phyloP scores from a whole-genome alignment of 2,329 filamentous ascomycete genomes.

The Sarocladiaceae sp. region DNA sequence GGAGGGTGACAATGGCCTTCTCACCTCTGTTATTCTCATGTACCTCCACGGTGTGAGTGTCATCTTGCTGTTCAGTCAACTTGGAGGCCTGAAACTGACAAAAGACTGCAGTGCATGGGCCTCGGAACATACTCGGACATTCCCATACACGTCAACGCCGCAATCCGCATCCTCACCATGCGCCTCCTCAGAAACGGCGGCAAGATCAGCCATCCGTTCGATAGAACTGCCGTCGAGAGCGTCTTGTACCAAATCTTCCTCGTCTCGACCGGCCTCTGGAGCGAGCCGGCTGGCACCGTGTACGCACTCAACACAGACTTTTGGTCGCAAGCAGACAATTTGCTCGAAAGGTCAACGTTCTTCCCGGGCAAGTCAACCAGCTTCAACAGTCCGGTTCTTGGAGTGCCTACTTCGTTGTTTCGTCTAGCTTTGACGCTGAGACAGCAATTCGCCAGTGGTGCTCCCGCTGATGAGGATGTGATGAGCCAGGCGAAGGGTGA shows the following conservation, averaged over 20 bases:
- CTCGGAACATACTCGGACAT: neutral
- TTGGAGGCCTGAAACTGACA: neutral
- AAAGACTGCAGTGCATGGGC: neutral
- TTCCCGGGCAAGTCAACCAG: neutral
- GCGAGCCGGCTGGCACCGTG: neutral
- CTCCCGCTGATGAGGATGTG: neutral
- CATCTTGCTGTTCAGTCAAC: neutral
- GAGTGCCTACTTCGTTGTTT: neutral
- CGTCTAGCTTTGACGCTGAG: neutral
- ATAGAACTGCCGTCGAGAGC: neutral
- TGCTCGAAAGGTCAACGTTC: neutral
- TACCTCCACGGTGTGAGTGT: slow-evolving; percentile 1
- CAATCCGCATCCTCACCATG: neutral
- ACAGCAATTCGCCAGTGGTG: neutral
- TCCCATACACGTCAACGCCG: slow-evolving; percentile 1
- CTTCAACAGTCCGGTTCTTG: neutral
- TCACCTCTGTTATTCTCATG: slow-evolving; percentile 17
- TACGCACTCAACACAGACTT: neutral
- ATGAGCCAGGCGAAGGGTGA: neutral
- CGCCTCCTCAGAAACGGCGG: neutral
- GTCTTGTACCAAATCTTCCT: slow-evolving; percentile 6
- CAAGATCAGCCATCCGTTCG: neutral
- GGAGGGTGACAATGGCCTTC: slow-evolving; percentile 18
- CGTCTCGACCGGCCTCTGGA: neutral
- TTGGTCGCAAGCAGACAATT: neutral